These are phyloP conservation scores for Barbatosphaeria neglecta DNA, from an alignment of 495 filamentous ascomycete genomes.

Conservation along the genomic window DNA sequence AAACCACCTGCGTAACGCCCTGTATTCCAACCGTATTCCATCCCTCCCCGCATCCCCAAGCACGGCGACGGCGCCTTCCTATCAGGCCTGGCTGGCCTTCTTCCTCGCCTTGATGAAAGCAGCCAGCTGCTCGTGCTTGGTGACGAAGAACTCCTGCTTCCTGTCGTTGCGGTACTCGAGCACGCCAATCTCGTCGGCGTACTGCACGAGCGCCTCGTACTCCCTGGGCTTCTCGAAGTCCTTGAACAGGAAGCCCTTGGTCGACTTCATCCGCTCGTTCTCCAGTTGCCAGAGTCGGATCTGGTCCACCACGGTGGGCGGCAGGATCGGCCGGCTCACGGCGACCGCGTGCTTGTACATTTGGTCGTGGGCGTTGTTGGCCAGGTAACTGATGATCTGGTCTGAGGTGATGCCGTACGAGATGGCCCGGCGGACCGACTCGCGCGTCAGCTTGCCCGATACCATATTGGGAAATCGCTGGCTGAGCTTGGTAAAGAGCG, in stretches of 20 bases:
- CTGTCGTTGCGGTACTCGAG: constrained; percentile 72
- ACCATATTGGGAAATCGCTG: constrained; percentile 88
- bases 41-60: too few species aligned
- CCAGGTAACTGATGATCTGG: constrained; percentile 84
- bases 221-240: constrained; percentile 70
- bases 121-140: constrained; percentile 69
- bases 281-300: constrained; percentile 97
- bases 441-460: constrained; percentile 74
- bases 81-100: constrained; percentile 21
- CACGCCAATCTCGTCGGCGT: constrained; percentile 89
- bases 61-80: too few species aligned
- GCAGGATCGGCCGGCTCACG: constrained; percentile 54
- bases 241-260: constrained; percentile 73
- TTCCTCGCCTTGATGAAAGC: constrained; percentile 62
- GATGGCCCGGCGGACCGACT: constrained; percentile 77
- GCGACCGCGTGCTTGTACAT: constrained; percentile 57
- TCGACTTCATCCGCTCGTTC: constrained; percentile 78
- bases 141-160: constrained; percentile 78
- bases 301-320: constrained; percentile 94
- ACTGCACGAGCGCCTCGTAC: constrained; percentile 60
- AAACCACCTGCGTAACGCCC: too few species aligned
- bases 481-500: constrained; percentile 72
- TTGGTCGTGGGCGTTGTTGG: constrained; percentile 83
- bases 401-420: constrained; percentile 83
- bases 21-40: too few species aligned